Evolutionary conservation across 2,329 filamentous ascomycete genomes (phyloP).

Genomic region (Penicillium capsulatum): DNA sequence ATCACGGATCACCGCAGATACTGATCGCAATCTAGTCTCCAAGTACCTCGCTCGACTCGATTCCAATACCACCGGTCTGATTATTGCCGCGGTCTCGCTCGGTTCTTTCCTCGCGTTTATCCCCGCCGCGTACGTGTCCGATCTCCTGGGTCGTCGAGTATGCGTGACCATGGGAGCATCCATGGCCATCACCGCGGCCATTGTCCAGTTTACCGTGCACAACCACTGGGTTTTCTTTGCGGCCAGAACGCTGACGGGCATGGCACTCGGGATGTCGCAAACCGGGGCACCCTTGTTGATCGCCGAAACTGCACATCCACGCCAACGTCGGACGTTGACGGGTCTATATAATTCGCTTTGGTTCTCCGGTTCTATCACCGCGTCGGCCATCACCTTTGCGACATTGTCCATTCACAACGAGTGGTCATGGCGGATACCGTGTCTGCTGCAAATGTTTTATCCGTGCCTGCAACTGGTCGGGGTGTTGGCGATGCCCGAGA

Average conservation of each 20-base stretch:
- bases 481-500: conserved; percentile 57
- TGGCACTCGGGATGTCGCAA: conserved; percentile 36
- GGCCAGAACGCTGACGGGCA: conserved; percentile 31
- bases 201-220: conserved; percentile 22
- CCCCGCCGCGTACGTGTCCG: conserved; percentile 29
- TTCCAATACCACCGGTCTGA: conserved; percentile 16
- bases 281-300: conserved; percentile 29
- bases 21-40: conserved; percentile 7
- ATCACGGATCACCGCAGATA: neutral
- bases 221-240: conserved; percentile 26
- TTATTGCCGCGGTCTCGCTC: conserved; percentile 23
- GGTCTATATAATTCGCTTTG: conserved; percentile 32
- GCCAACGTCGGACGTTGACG: conserved; percentile 26
- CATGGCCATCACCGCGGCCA: conserved; percentile 25
- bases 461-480: conserved; percentile 47
- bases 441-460: conserved; percentile 51
- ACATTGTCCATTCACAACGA: conserved; percentile 15
- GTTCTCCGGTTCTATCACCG: conserved; percentile 23
- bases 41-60: conserved; percentile 14
- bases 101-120: conserved; percentile 23
- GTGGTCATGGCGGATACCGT: conserved; percentile 56
- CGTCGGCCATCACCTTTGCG: conserved; percentile 14
- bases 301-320: conserved; percentile 29
- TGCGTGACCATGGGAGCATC: conserved; percentile 43
- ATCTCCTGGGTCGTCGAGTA: conserved; percentile 44